phyloP scores from a whole-genome alignment of 257 asterid genomes.

The Solanum chilense region DNA sequence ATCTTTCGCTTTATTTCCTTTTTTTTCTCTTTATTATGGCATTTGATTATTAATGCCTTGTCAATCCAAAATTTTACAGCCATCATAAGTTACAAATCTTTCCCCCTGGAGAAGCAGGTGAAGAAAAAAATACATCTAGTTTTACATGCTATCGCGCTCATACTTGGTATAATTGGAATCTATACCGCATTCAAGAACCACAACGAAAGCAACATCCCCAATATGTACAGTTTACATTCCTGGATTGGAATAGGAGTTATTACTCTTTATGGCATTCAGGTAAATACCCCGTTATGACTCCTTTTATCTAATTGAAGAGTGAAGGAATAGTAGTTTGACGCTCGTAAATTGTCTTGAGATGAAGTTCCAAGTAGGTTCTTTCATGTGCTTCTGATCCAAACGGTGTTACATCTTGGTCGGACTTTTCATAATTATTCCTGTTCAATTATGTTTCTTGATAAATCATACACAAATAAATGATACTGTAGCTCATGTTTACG shows the following conservation, averaged over 20 bases:
- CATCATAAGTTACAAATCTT: conserved; percentile 72
- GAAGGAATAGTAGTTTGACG: neutral
- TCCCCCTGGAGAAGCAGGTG: conserved; percentile 66
- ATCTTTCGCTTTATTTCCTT: neutral
- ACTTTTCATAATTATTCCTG: neutral
- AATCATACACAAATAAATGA: neutral
- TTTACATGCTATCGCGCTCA: conserved; percentile 69
- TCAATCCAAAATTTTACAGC: conserved; percentile 43
- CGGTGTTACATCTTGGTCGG: neutral
- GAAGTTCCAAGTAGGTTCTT: neutral
- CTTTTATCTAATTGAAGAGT: neutral
- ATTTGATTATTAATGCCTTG: neutral
- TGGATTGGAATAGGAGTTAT: conserved; percentile 87
- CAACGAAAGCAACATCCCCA: conserved; percentile 77
- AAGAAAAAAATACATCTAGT: conserved; percentile 74
- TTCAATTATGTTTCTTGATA: neutral
- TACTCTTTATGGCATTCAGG: conserved; percentile 87
- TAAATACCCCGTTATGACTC: conserved; percentile 1
- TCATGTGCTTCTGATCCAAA: neutral
- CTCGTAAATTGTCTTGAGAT: neutral
- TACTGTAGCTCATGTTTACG: neutral
- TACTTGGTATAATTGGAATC: conserved; percentile 78
- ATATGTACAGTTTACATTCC: conserved; percentile 91
- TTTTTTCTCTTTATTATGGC: neutral
- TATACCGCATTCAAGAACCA: conserved; percentile 80